These are phyloP conservation scores for Tuber melanosporum DNA, from an alignment of 495 filamentous ascomycete species.

Conservation along the genomic window DNA sequence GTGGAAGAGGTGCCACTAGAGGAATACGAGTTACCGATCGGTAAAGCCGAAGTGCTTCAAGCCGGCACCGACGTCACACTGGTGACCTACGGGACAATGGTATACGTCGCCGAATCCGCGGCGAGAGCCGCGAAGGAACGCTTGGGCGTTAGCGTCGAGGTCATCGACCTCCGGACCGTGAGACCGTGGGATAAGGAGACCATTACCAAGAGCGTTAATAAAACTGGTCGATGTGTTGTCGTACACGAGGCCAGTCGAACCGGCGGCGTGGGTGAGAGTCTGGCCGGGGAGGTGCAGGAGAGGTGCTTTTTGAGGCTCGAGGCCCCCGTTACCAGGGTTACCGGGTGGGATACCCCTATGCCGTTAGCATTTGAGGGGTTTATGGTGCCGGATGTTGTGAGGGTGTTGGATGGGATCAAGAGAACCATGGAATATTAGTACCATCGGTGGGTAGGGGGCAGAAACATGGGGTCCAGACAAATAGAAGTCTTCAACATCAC, in stretches of 20 bases:
- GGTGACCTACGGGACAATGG: constrained; percentile 83
- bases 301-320: constrained; percentile 78
- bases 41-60: constrained; percentile 82
- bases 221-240: constrained; percentile 83
- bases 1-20: constrained; percentile 87
- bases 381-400: constrained; percentile 80
- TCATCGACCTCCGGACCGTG: constrained; percentile 86
- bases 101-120: constrained; percentile 79
- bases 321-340: constrained; percentile 85
- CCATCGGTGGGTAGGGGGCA: not conserved
- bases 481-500: not conserved
- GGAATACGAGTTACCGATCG: constrained; percentile 76
- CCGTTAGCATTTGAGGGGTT: constrained; percentile 79
- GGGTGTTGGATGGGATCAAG: constrained; percentile 62
- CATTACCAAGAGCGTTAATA: constrained; percentile 74
- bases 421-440: constrained; percentile 53
- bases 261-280: constrained; percentile 86
- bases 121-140: constrained; percentile 75
- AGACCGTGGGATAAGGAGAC: constrained; percentile 93
- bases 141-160: constrained; percentile 70
- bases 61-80: constrained; percentile 78
- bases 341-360: constrained; percentile 85
- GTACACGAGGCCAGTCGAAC: constrained; percentile 97
- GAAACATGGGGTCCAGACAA: not conserved
- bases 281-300: constrained; percentile 87